These are phyloP conservation scores for Pseudonitzschia multiseries DNA, from an alignment of 108 stramenopile genomes.

Conservation along the genomic window DNA sequence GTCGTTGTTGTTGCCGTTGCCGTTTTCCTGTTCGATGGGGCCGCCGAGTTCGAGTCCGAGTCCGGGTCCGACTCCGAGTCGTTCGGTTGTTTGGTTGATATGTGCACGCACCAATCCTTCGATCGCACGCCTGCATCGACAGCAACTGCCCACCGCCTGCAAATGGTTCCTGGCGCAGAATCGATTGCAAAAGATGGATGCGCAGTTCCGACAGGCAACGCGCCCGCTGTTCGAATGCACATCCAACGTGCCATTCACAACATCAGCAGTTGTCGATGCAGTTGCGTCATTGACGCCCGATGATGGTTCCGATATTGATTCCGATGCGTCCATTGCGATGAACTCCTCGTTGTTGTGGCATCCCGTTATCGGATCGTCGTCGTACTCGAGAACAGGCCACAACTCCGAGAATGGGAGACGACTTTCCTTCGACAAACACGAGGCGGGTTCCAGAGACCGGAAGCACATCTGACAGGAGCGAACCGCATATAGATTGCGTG, in stretches of 20 bases:
- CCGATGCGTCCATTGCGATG: not conserved
- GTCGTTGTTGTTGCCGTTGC: too few relatives aligned
- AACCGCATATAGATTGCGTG: conserved; percentile 13
- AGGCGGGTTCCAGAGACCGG: conserved; percentile 47
- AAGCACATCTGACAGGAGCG: conserved; percentile 59
- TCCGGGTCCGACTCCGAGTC: not conserved
- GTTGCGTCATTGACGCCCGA: too few relatives aligned
- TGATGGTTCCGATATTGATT: too few relatives aligned
- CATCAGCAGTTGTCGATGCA: not conserved
- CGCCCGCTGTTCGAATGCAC: not conserved
- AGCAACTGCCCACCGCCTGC: conserved; percentile 6
- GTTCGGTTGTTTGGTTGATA: not conserved
- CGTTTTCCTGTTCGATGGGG: too few relatives aligned
- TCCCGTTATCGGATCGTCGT: not conserved
- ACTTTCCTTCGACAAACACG: not conserved
- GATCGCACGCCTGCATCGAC: conserved; percentile 7
- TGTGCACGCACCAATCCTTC: not conserved
- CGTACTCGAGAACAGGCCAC: conserved; percentile 43
- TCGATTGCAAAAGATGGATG: conserved; percentile 13
- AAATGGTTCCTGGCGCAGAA: conserved; percentile 4
- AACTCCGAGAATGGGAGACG: conserved; percentile 37
- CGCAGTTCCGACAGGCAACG: conserved; percentile 15
- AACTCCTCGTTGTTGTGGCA: not conserved
- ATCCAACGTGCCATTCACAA: too few relatives aligned
- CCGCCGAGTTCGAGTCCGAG: too few relatives aligned